Evolutionary conservation across 192 early-diverging fungal species (phyloP).

Genomic region (Ramicandelaber brevisporus): DNA sequence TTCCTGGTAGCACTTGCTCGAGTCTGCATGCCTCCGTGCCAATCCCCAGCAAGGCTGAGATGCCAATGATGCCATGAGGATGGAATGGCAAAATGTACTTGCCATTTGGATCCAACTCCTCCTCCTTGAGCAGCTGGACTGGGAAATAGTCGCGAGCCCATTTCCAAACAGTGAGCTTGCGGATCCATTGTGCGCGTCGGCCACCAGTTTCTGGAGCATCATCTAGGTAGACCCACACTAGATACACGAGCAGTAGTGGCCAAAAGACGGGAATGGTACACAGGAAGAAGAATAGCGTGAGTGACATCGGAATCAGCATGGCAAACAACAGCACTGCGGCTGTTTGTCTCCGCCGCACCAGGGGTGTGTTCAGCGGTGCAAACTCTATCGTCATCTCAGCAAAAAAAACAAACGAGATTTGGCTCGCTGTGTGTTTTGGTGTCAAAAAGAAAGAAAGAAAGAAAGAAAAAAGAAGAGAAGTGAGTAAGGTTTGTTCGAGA

Average conservation of each 20-base stretch:
- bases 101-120: constrained; percentile 49
- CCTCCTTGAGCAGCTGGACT: constrained; percentile 49
- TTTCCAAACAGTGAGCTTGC: constrained; percentile 33
- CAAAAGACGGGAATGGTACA: constrained; percentile 20
- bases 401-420: too few relatives aligned
- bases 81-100: constrained; percentile 85
- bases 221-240: constrained; percentile 50
- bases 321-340: constrained; percentile 8
- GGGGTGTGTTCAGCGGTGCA: constrained; percentile 11
- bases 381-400: too few relatives aligned
- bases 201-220: constrained; percentile 56
- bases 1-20: constrained; percentile 45
- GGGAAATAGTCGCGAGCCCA: constrained; percentile 67
- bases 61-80: constrained; percentile 71
- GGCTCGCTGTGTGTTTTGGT: too few relatives aligned
- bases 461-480: too few relatives aligned
- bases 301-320: too few relatives aligned
- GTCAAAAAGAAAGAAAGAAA: too few relatives aligned
- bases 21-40: constrained; percentile 59
- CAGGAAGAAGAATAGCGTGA: constrained; percentile 32
- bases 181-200: constrained; percentile 20
- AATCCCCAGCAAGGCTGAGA: constrained; percentile 61
- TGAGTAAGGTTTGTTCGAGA: too few relatives aligned
- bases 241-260: constrained; percentile 40
- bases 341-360: constrained; percentile 13